phyloP scores from a whole-genome alignment of 2,329 filamentous ascomycete species.

The Xylariaceae sp. region DNA sequence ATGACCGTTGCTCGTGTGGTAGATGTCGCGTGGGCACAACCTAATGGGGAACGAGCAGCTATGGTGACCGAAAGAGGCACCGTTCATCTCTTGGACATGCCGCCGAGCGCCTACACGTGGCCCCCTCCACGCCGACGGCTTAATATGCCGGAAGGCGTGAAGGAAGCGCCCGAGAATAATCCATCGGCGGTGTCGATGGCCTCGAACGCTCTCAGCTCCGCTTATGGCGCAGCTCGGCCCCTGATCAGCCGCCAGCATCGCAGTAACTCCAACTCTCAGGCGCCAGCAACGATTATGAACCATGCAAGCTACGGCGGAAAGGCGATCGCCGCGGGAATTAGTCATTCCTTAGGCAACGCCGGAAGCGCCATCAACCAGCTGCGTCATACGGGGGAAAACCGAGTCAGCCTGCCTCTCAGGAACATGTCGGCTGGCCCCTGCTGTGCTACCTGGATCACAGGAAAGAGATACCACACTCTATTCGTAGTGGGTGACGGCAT shows the following conservation, averaged over 20 bases:
- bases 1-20: conserved; percentile 88
- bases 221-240: conserved; percentile 60
- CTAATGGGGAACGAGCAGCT: conserved; percentile 73
- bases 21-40: conserved; percentile 80
- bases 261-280: conserved; percentile 36
- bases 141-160: conserved; percentile 33
- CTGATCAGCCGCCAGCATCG: conserved; percentile 49
- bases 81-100: conserved; percentile 84
- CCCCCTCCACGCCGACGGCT: conserved; percentile 59
- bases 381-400: conserved; percentile 67
- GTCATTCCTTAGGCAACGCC: conserved; percentile 67
- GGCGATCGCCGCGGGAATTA: conserved; percentile 65
- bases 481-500: conserved; percentile 59
- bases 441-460: conserved; percentile 59
- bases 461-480: conserved; percentile 54
- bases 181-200: conserved; percentile 59
- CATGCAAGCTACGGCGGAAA: conserved; percentile 64
- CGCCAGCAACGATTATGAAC: conserved; percentile 42
- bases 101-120: conserved; percentile 76
- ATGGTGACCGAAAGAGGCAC: conserved; percentile 94
- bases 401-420: conserved; percentile 58
- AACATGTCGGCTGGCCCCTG: conserved; percentile 41
- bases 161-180: conserved; percentile 39
- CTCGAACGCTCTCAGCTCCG: conserved; percentile 62
- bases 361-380: conserved; percentile 62